Base-by-base conservation (phyloP, 106 monocot species). In the Narthecium ossifragum region DNA sequence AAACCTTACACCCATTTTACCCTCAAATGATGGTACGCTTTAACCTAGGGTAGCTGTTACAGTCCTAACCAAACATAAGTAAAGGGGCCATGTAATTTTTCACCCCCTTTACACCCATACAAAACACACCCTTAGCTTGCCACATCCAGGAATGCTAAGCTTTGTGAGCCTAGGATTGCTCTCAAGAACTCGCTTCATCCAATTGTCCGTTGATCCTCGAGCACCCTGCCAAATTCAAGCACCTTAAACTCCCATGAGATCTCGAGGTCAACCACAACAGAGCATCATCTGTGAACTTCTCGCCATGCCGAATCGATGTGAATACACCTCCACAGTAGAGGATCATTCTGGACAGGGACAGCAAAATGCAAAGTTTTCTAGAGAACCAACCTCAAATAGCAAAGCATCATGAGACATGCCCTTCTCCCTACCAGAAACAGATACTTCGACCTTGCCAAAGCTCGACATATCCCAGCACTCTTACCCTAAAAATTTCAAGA, bases 321-420 rank as follows among this genome's bases (percentile, higher is more conserved):
- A 58, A 96, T 75, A 38, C 68, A 75, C 57, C 69, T 85, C 89
- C 89, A 94, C 26, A 86, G 53, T 23, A 75, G 65, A 15, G 78
- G 51, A 50, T 96, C 86, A n/a, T 40, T 65, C 54, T 53, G n/a
- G n/a, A n/a, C n/a, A n/a, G n/a, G 53, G 18, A 96, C 73, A 17
- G 80, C 65, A 5, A 27, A 18, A n/a, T 34, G 62, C 59, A 86
- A 47, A 5, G 85, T 69, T 63, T 71, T 96, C 86, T 62, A 90
- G 53, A 62, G 80, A 78, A 26, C 73, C 62, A 39, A 90, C 80
- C 1, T 70, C 72, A 31, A 80, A 80, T 1, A 77, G 9, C 62
- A 93, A 26, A 0, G 58, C 93, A 31, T 85, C 85, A 60, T 87
- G 85, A 9, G 81, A 71, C 43, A 31, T 2, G 29, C 36, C 48